Conservation (phyloP, 2,329 filamentous ascomycete species). For the Monosporascus sp. region DNA sequence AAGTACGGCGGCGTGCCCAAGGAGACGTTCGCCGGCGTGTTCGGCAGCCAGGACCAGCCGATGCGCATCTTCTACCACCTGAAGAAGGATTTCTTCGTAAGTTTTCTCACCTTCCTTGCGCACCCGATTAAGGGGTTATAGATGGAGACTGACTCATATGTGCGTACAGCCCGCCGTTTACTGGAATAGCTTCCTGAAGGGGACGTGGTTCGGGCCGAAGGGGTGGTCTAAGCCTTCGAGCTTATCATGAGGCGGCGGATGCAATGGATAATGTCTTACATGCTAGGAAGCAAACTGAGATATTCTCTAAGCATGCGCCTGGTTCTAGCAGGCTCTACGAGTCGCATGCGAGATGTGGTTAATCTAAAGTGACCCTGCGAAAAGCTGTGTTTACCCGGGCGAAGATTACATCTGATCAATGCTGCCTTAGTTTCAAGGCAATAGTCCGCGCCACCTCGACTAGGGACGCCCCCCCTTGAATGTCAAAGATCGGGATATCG, state of each 20-base stretch:
- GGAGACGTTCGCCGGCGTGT: conserved; percentile 35
- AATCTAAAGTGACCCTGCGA: too few relatives aligned
- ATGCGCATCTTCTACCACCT: conserved; percentile 34
- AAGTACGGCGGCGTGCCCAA: conserved; percentile 41
- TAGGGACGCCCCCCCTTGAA: not conserved
- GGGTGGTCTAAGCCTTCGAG: conserved; percentile 13
- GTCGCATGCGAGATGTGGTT: too few relatives aligned
- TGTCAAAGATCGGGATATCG: conserved; percentile 2
- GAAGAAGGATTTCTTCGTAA: conserved; percentile 40
- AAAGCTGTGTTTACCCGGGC: too few relatives aligned
- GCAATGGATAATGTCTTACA: not conserved
- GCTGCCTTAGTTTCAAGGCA: too few relatives aligned
- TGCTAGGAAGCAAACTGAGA: not conserved
- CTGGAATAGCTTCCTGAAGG: conserved; percentile 23
- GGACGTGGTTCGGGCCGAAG: conserved; percentile 20
- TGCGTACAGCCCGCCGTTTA: conserved; percentile 21
- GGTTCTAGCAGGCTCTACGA: too few relatives aligned
- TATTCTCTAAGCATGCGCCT: too few relatives aligned
- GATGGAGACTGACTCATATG: not conserved
- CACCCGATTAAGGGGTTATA: not conserved
- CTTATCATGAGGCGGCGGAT: not conserved
- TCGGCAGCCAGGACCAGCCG: conserved; percentile 35
- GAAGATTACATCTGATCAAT: too few relatives aligned
- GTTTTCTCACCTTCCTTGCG: conserved; percentile 3
- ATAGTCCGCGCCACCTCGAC: too few relatives aligned